Percentiles rank a stretch among this genome's conserved stretches.
These are phyloP conservation scores for Marsdenia floribunda DNA, from an alignment of 257 asterid genomes.

Conservation along the genomic window DNA sequence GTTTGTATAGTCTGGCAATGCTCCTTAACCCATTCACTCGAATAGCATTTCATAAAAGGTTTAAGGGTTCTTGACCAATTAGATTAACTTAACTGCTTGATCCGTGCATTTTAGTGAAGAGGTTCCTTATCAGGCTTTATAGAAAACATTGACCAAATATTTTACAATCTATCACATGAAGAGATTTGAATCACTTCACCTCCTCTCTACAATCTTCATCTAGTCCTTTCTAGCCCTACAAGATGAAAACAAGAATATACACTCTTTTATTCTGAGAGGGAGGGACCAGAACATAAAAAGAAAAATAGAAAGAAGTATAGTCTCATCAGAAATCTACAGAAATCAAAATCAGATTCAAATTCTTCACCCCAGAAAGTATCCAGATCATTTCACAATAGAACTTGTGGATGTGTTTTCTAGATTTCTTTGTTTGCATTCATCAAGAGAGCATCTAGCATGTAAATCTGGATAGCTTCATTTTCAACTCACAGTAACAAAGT, in stretches of 20 bases:
- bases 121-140: not conserved
- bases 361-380: not conserved
- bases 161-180: conserved; percentile 3
- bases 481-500: not conserved
- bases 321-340: not conserved
- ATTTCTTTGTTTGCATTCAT: not conserved
- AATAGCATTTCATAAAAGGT: not conserved
- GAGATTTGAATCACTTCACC: conserved; percentile 39
- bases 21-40: not conserved
- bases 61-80: not conserved
- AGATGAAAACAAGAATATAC: conserved; percentile 36
- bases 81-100: not conserved
- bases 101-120: not conserved
- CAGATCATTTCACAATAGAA: not conserved
- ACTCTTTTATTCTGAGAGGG: conserved; percentile 34
- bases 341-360: conserved; percentile 2
- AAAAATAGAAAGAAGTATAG: not conserved
- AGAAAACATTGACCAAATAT: conserved; percentile 1
- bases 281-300: conserved; percentile 19
- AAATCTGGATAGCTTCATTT: not conserved
- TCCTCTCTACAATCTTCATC: conserved; percentile 49
- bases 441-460: conserved; percentile 3
- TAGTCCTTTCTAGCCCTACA: conserved; percentile 67
- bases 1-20: not conserved
- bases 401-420: not conserved